Base-by-base conservation (phyloP, 306 rosid genomes). In the Carpinus viminea region DNA sequence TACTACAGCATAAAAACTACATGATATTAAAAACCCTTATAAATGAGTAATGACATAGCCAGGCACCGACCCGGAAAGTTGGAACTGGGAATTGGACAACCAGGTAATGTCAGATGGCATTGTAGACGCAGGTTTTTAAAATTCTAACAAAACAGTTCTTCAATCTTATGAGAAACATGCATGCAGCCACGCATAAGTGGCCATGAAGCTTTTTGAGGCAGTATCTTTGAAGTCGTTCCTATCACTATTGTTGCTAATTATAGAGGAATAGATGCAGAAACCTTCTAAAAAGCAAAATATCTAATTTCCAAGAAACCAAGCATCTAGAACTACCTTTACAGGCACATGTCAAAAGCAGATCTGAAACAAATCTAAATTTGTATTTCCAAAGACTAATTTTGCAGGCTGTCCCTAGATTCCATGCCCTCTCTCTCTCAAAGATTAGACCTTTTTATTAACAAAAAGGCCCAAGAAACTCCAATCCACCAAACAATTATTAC, bases 121-220 rank as follows among this genome's bases (percentile, higher is more conserved):
- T 69, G 68, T 57, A 52, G 46, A 61, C 60, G 6, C 21, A 20
- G 61, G 24, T 31, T 15, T 61, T 28, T 15, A 28, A 3, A 61
- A 28, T 28, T 28, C 38, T 2, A 61, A 13, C 36, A 28, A 15
- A 69, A 73, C 20, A 52, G 28, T 7, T 54, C 51, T 57, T 74
- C 56, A 62, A 59, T 59, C 54, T 66, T 54, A 54, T 36, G 65
- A 70, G 69, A 66, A 61, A 74, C 61, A 68, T 18, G 41, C 36
- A 68, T 45, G 56, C 12, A 57, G 2, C 28, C 55, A 55, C 71
- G 76, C 70, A 53, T 38, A 64, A 41, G 61, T 68, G 78, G 71
- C 79, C 79, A 68, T 65, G 54, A 83, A 75, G 57, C 24, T 60
- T 56, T 74, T 43, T 76, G 78, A 83, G 79, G 28, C 53, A 74